Evolutionary conservation across 139 green algal genomes (phyloP), one percentile per base, ranked within the genome.

Genomic region (Trebouxia sp.): DNA sequence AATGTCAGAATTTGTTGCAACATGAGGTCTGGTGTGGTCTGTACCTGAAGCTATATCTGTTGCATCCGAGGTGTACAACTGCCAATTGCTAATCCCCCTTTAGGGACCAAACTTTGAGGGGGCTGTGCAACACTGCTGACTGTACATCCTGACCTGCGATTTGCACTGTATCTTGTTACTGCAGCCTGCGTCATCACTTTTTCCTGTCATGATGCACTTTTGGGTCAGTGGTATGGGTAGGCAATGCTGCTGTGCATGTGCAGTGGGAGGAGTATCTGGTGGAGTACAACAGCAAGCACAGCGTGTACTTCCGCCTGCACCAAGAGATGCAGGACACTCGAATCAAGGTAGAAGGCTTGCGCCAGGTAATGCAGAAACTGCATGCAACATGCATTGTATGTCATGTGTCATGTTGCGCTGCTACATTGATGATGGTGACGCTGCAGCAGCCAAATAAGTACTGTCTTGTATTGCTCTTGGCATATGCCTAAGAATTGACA

Each of bases 221-320:
- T 6, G 50, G 20, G 50, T 5, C 50, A 15, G 15, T 15, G 48
- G 14, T 56, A 12, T 56, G n/a, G n/a, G n/a, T n/a, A n/a, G n/a
- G n/a, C n/a, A n/a, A n/a, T n/a, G n/a, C 48, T 26, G 48, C 12
- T 12, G 48, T 56, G 48, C 48, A 56, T 26, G 48, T 77, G 69
- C 69, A 77, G 69, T 77, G 38, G 7, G 3, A 77, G n/a, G 69
- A 77, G 43, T 53, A n/a, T n/a, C 10, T 55, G 1, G 0, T 7
- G 10, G 69, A 51, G 12, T 77, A 77, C 37, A 15, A 55, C 11
- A 56, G 26, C 69, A 77, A 77, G 43, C 41, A 56, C 11, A 41
- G n/a, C 5, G 0, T 77, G 15, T 77, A 77, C n/a, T 77, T 77
- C 69, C 42, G 37, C 22, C 69, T 77, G 8, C 69, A 77, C 42